A percentile compares a stretch with the other conserved stretches of the same genome.
phyloP scores from a whole-genome alignment of 805 yeast species.

The Hanseniaspora lindneri region DNA sequence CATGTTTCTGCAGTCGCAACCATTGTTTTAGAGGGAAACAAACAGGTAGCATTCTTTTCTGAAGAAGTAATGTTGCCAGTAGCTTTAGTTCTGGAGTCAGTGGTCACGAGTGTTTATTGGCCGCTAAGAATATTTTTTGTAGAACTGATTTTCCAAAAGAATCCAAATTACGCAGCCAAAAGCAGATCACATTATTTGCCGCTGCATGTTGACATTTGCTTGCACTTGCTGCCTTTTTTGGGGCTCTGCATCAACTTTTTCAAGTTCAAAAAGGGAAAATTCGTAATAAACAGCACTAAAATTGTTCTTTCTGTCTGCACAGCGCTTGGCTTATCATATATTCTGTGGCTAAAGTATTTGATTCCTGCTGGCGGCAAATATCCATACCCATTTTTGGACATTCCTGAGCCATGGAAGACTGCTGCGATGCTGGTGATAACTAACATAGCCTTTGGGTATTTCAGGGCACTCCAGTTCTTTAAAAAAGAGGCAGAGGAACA shows the following conservation, averaged over 20 bases:
- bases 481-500: slow-evolving; percentile 20
- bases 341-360: slow-evolving; percentile 39
- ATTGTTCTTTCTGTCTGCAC: slow-evolving; percentile 33
- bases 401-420: slow-evolving; percentile 34
- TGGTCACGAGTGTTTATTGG: slow-evolving; percentile 62
- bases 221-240: slow-evolving; percentile 49
- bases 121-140: slow-evolving; percentile 44
- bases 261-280: slow-evolving; percentile 39
- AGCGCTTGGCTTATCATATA: slow-evolving; percentile 38
- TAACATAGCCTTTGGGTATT: slow-evolving; percentile 29
- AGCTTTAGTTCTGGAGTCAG: slow-evolving; percentile 45
- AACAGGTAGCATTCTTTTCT: neutral
- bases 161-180: slow-evolving; percentile 13
- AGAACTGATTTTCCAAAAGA: slow-evolving; percentile 35
- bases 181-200: slow-evolving; percentile 29
- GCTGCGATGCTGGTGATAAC: slow-evolving; percentile 40
- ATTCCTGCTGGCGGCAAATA: slow-evolving; percentile 39
- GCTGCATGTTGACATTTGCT: slow-evolving; percentile 39
- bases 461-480: slow-evolving; percentile 24
- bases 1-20: slow-evolving; percentile 22
- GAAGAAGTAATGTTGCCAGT: slow-evolving; percentile 33
- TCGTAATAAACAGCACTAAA: slow-evolving; percentile 26
- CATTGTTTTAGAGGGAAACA: slow-evolving; percentile 25
- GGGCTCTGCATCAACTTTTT: slow-evolving; percentile 46
- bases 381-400: slow-evolving; percentile 61